Evolutionary conservation across 305 asterid species (phyloP).

Genomic region (Ilex paraguariensis): DNA sequence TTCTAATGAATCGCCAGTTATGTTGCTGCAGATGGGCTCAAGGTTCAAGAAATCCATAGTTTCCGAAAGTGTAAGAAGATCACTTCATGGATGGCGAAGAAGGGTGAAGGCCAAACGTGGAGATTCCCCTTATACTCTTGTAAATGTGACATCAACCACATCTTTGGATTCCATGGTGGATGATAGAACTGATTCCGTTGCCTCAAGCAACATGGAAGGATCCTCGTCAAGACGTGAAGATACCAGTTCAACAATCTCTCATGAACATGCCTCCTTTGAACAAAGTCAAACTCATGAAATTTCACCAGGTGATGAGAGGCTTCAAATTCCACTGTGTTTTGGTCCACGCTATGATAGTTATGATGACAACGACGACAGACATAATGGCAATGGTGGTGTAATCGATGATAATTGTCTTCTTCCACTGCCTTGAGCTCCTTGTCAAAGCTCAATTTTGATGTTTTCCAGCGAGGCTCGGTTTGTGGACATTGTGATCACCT

Average conservation of each 20-base stretch:
- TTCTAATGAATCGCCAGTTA: constrained; percentile 2
- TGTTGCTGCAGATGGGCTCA: constrained; percentile 73
- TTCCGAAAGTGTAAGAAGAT: constrained; percentile 65
- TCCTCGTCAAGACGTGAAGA: too few relatives aligned
- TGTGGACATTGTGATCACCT: too few relatives aligned
- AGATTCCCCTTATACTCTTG: constrained; percentile 13
- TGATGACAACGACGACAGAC: not conserved
- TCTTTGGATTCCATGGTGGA: constrained; percentile 30
- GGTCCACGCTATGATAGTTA: not conserved
- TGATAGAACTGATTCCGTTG: constrained; percentile 7
- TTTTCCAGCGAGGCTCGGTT: too few relatives aligned
- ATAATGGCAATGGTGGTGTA: too few relatives aligned
- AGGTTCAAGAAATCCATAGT: constrained; percentile 77
- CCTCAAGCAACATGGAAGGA: not conserved
- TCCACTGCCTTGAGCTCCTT: too few relatives aligned
- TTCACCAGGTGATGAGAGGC: constrained; percentile 20
- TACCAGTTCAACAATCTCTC: not conserved
- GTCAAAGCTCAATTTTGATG: too few relatives aligned
- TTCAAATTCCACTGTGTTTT: constrained; percentile 6
- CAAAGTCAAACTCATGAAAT: constrained; percentile 11
- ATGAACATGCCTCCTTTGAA: constrained; percentile 3
- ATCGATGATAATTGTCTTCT: too few relatives aligned
- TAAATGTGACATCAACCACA: constrained; percentile 14
- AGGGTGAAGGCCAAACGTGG: constrained; percentile 52
- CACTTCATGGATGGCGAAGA: constrained; percentile 81